phyloP scores from a whole-genome alignment of 208 protist species.

The Acanthamoeba rhysodes region DNA sequence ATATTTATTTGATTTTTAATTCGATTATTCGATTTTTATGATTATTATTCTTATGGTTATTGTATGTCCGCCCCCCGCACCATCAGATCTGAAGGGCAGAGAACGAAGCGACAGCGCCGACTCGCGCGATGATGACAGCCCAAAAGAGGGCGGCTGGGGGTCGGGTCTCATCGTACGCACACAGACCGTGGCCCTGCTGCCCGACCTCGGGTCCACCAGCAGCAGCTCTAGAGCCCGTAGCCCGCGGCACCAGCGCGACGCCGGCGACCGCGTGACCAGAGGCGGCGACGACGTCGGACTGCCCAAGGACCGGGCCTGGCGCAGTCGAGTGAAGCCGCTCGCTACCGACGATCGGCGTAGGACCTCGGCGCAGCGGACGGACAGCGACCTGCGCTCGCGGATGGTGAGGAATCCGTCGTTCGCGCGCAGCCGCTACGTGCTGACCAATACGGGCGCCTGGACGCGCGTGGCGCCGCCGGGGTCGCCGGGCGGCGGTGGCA shows the following conservation, averaged over 20 bases:
- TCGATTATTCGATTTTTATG: too few relatives aligned
- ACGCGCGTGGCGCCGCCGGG: background rate
- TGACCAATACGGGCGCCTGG: slow-evolving; percentile 18
- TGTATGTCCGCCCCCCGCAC: too few relatives aligned
- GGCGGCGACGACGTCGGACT: background rate
- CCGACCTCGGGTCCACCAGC: background rate
- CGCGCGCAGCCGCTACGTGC: slow-evolving; percentile 50
- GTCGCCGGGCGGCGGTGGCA: background rate
- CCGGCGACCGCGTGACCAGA: background rate
- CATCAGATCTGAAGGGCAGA: background rate
- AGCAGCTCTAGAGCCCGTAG: background rate
- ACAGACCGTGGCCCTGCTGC: background rate
- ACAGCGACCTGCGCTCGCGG: background rate
- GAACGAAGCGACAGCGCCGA: background rate
- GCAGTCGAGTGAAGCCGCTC: background rate
- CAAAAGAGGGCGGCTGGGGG: background rate
- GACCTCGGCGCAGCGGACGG: background rate
- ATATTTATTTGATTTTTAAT: background rate
- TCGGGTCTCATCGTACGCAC: slow-evolving; percentile 8
- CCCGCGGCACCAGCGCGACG: background rate
- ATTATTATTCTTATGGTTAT: too few relatives aligned
- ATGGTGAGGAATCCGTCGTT: slow-evolving; percentile 49
- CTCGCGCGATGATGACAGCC: background rate
- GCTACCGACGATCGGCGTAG: background rate
- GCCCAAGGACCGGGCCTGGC: background rate